Conservation (phyloP, 176 grass and related monocot genomes). For the Aegilops sharonensis region DNA sequence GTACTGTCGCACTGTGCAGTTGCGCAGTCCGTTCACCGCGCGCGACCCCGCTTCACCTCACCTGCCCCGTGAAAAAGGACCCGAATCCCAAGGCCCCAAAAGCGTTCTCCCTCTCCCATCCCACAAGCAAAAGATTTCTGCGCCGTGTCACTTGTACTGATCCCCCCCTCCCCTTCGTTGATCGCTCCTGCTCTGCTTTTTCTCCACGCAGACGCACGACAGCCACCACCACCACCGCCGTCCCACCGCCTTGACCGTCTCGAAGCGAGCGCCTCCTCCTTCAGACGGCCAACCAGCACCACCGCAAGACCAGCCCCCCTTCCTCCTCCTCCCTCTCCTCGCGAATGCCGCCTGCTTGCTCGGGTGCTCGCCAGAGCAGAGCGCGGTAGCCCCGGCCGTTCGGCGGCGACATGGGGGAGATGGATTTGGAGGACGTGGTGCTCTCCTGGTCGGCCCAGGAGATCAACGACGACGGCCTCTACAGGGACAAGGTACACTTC, state of each 20-base stretch:
- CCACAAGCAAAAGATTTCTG: background rate
- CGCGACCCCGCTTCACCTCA: too few relatives aligned
- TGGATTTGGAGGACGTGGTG: slow-evolving; percentile 39
- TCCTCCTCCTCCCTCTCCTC: background rate
- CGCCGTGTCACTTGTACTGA: background rate
- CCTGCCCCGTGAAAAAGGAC: too few relatives aligned
- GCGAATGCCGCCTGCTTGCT: background rate
- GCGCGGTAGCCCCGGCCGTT: background rate
- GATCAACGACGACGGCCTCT: slow-evolving; percentile 34
- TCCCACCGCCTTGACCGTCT: background rate
- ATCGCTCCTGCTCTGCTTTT: background rate
- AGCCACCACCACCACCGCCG: background rate
- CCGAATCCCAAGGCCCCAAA: too few relatives aligned
- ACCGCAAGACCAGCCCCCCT: background rate
- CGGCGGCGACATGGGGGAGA: background rate
- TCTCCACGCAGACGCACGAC: background rate
- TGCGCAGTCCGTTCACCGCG: too few relatives aligned
- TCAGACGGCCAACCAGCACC: background rate
- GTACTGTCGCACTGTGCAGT: too few relatives aligned
- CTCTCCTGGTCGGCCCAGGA: slow-evolving; percentile 49
- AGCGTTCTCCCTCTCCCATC: too few relatives aligned
- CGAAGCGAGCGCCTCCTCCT: background rate
- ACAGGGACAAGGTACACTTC: slow-evolving; percentile 14
- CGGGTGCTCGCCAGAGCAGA: background rate
- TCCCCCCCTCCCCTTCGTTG: background rate